Evolutionary conservation across 1,284 basidiomycete species (phyloP), one percentile per base, ranked within the genome.

Genomic region (Schizophyllum commune): DNA sequence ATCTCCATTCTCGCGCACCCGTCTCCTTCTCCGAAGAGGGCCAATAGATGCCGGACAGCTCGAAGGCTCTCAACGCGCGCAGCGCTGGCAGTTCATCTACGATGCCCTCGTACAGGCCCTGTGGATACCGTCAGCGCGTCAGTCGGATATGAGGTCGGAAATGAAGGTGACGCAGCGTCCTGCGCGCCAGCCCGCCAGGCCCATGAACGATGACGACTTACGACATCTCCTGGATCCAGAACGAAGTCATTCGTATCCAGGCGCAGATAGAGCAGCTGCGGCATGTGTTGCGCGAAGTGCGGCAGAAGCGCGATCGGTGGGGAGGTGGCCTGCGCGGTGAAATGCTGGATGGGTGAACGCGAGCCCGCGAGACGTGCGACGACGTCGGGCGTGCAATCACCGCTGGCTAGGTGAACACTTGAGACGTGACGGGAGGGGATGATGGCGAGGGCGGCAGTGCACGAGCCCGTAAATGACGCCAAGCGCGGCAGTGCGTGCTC

Each of bases 31-130:
- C 75, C 19, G 74, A 74, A 4, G 80, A 79, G 34, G 74, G 77
- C 87, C 88, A 91, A 64, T 86, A 85, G 73, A 89, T 83, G 39
- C 89, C 88, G 55, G 80, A 86, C 39, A 90, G 79, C 68, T 90
- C 88, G 68, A 90, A 89, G 53, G 80, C 79, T 62, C 78, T 73
- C 32, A 91, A 77, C 58, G 79, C 71, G 20, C 80, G 75, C 63
- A 90, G 78, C 3, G 77, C 77, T n/a, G 78, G 75, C 63, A 90
- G 77, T 11, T 76, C 76, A 39, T 74, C 73, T 58, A 85, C 80
- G 56, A 88, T 81, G 64, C 84, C 78, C 58, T 82, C 74, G 68
- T 86, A 87, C 68, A 88, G 87, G 17, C 17, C 39, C 39, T 47
- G 17, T 27, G 39, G 9, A 47, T 17, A 47, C 39, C 39, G 39